These are phyloP conservation scores for Salix brachista DNA, from an alignment of 345 rosid species.

Conservation along the genomic window DNA sequence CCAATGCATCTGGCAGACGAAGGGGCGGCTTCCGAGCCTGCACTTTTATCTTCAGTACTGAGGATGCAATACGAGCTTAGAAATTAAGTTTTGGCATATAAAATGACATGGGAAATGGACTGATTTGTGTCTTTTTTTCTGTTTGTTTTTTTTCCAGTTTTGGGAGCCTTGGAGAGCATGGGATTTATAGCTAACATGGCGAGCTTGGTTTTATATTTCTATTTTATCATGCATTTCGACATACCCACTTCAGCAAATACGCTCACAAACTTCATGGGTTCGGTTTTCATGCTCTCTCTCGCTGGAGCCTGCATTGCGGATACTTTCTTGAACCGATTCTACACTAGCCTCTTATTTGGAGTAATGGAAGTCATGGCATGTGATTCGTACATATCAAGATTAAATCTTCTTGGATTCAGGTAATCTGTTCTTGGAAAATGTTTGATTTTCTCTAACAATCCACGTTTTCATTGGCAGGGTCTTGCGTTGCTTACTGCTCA, in stretches of 20 bases:
- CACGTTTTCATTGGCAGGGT: conserved; percentile 6
- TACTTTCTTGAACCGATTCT: conserved; percentile 19
- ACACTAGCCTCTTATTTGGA: conserved; percentile 24
- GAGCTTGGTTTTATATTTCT: conserved; percentile 26
- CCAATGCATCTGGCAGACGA: background rate
- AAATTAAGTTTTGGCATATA: background rate
- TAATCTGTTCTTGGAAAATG: no score
- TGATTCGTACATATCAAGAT: background rate
- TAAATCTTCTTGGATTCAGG: no score
- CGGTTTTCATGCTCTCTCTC: conserved; percentile 18
- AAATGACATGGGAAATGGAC: background rate
- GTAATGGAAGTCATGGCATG: conserved; percentile 19
- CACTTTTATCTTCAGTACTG: conserved; percentile 8
- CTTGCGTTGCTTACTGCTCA: conserved; percentile 23
- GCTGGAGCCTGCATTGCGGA: conserved; percentile 26
- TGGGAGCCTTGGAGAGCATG: conserved; percentile 24
- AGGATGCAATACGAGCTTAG: background rate
- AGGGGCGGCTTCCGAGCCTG: conserved; percentile 5
- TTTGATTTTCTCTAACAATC: no score
- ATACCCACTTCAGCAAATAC: conserved; percentile 19
- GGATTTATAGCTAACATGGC: conserved; percentile 29
- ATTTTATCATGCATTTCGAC: conserved; percentile 5
- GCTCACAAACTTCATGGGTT: conserved; percentile 31
- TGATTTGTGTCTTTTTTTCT: background rate
- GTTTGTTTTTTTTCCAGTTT: background rate